Evolutionary conservation across 2,329 filamentous ascomycete genomes (phyloP).

Genomic region (Diaporthe sp.): DNA sequence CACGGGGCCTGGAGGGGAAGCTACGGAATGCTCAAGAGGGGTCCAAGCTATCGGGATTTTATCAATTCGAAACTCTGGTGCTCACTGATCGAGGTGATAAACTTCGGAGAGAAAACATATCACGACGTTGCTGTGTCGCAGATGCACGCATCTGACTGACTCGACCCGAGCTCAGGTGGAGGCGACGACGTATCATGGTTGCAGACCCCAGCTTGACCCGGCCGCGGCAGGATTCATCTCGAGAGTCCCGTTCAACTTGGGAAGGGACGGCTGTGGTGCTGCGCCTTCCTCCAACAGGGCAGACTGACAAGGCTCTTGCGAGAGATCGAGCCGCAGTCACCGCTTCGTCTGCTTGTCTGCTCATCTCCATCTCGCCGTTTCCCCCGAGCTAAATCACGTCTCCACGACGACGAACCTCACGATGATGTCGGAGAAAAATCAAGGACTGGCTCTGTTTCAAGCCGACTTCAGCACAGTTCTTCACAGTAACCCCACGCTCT

Average conservation of each 20-base stretch:
- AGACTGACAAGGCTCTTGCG: slow-evolving; percentile 12
- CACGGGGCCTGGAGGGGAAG: slow-evolving; percentile 15
- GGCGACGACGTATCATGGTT: slow-evolving; percentile 4
- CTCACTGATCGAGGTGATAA: neutral
- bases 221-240: slow-evolving; percentile 13
- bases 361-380: slow-evolving; percentile 5
- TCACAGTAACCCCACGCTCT: neutral
- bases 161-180: slow-evolving; percentile 26
- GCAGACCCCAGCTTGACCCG: slow-evolving; percentile 33
- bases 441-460: neutral
- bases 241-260: neutral
- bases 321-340: neutral
- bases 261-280: neutral
- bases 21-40: slow-evolving; percentile 10
- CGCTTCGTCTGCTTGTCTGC: neutral
- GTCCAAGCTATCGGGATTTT: slow-evolving; percentile 21
- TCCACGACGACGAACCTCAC: slow-evolving; percentile 38
- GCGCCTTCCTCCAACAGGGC: slow-evolving; percentile 1
- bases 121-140: slow-evolving; percentile 5
- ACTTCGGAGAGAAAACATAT: slow-evolving; percentile 16
- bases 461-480: neutral
- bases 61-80: slow-evolving; percentile 29
- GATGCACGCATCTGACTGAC: slow-evolving; percentile 19
- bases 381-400: slow-evolving; percentile 21
- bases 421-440: neutral